These are phyloP conservation scores for Fraxinus platypoda DNA, from an alignment of 305 asterid species.

Conservation along the genomic window DNA sequence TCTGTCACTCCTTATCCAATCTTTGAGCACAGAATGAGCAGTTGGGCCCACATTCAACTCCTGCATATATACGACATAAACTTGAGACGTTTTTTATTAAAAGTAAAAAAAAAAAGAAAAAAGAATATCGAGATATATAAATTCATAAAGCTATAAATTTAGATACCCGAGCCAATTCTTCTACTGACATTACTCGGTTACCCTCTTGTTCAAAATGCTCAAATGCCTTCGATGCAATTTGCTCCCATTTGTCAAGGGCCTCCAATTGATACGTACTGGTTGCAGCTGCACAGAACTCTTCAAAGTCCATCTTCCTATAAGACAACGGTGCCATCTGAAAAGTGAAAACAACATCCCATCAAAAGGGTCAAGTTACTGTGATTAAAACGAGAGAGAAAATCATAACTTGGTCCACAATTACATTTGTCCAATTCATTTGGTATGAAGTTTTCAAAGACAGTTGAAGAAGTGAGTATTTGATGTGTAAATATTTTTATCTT, in stretches of 20 bases:
- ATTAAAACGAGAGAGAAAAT: neutral
- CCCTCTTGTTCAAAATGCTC: constrained; percentile 82
- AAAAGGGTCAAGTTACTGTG: neutral
- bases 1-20: constrained; percentile 73
- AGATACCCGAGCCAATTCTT: constrained; percentile 84
- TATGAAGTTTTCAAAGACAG: neutral
- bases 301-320: constrained; percentile 72
- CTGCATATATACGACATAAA: constrained; percentile 37
- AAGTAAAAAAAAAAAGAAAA: neutral
- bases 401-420: neutral
- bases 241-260: constrained; percentile 86
- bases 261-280: constrained; percentile 85
- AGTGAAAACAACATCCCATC: neutral
- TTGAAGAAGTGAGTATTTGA: neutral
- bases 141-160: neutral
- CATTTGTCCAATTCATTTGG: neutral
- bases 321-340: constrained; percentile 75
- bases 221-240: constrained; percentile 67
- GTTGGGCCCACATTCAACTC: constrained; percentile 74
- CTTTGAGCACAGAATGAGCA: constrained; percentile 70
- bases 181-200: constrained; percentile 72
- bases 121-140: neutral
- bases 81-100: neutral
- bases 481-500: neutral
- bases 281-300: constrained; percentile 93